phyloP scores from a whole-genome alignment of 2,329 filamentous ascomycete genomes.

The Nemania diffusa region DNA sequence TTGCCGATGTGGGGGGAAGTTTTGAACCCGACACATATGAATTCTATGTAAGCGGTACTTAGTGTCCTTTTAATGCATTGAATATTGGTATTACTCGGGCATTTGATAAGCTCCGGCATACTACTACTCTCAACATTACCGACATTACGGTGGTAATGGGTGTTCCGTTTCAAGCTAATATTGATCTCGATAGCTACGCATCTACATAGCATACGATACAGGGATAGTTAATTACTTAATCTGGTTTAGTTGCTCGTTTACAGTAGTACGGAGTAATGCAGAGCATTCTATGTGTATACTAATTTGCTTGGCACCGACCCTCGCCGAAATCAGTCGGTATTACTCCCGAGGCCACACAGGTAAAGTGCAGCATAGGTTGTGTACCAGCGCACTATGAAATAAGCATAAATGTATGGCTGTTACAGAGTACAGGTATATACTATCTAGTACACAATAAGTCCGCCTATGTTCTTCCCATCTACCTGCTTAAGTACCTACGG shows the following conservation, averaged over 20 bases:
- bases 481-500: background rate
- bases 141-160: conserved; percentile 5
- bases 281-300: background rate
- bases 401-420: too few species aligned
- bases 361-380: too few species aligned
- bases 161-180: conserved; percentile 9
- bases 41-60: background rate
- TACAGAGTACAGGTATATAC: too few species aligned
- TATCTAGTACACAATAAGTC: too few species aligned
- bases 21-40: background rate
- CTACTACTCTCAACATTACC: conserved; percentile 3
- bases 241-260: background rate
- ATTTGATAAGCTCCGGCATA: conserved; percentile 18
- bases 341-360: background rate
- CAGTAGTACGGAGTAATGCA: background rate
- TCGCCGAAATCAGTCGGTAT: background rate
- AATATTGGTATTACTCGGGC: conserved; percentile 2
- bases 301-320: background rate
- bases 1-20: background rate
- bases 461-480: background rate
- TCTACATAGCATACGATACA: background rate
- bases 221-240: background rate
- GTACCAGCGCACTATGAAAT: too few species aligned
- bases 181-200: too few species aligned
- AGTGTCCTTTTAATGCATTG: background rate